Evolutionary conservation across 164 flowering plant genomes (phyloP).

Genomic region (Vitis riparia): DNA sequence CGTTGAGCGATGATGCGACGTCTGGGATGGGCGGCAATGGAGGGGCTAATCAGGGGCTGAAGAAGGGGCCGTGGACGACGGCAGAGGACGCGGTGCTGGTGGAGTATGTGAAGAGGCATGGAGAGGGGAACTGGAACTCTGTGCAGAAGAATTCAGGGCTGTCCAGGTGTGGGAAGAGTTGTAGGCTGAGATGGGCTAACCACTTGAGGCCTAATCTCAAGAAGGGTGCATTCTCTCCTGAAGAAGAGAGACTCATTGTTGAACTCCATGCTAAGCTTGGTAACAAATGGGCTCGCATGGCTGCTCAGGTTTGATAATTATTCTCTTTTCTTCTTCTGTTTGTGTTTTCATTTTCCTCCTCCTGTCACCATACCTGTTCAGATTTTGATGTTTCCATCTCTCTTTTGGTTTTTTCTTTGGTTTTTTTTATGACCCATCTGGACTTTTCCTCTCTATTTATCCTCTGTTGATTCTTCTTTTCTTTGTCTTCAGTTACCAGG

Average conservation of each 20-base stretch:
- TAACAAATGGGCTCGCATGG: conserved; percentile 94
- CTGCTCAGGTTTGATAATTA: conserved; percentile 53
- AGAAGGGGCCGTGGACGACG: conserved; percentile 82
- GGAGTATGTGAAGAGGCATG: conserved; percentile 69
- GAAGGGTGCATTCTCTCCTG: conserved; percentile 67
- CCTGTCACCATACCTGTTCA: not conserved
- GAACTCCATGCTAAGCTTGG: conserved; percentile 73
- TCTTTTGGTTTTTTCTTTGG: not conserved
- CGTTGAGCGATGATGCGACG: not conserved
- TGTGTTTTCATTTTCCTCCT: not conserved
- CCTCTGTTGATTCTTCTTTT: not conserved
- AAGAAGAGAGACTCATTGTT: conserved; percentile 63
- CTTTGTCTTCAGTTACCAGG: conserved; percentile 50
- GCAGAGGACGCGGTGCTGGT: conserved; percentile 67
- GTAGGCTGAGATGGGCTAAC: conserved; percentile 79
- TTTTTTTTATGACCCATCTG: not conserved
- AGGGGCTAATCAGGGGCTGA: conserved; percentile 24
- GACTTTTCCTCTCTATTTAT: not conserved
- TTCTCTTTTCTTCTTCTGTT: not conserved
- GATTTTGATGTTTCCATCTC: not conserved
- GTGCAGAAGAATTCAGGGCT: conserved; percentile 67
- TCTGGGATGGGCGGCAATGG: conserved; percentile 5
- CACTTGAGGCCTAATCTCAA: conserved; percentile 77
- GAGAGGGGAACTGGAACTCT: conserved; percentile 87
- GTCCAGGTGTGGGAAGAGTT: conserved; percentile 61